Conservation (phyloP, 371 early-diverging fungal genomes). For the Mortierella sp. region DNA sequence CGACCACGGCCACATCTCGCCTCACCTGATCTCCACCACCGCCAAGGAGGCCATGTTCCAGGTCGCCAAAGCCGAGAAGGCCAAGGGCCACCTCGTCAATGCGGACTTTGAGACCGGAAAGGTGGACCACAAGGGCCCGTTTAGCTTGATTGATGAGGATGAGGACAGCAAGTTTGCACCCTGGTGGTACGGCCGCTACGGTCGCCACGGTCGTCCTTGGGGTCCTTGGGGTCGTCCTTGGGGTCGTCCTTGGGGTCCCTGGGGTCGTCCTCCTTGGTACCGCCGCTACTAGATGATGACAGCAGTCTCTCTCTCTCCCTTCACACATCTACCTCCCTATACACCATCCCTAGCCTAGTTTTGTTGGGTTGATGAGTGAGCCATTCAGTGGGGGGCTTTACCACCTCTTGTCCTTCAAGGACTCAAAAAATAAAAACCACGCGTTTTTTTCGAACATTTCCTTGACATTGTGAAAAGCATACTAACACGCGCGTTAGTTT, state of each 20-base stretch:
- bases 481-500: no score
- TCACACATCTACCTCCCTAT: background rate
- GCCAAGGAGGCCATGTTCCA: slow-evolving; percentile 38
- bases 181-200: slow-evolving; percentile 15
- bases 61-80: slow-evolving; percentile 39
- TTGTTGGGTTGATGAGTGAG: background rate
- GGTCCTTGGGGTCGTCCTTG: slow-evolving; percentile 4
- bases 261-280: no score
- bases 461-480: no score
- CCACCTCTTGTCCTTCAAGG: background rate
- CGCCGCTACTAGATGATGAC: background rate
- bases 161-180: slow-evolving; percentile 10
- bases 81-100: slow-evolving; percentile 24
- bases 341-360: background rate
- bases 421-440: no score
- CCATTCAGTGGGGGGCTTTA: no score
- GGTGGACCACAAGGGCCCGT: background rate
- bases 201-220: background rate
- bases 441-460: no score
- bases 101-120: slow-evolving; percentile 23
- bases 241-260: no score
- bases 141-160: slow-evolving; percentile 7
- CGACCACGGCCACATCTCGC: slow-evolving; percentile 39
- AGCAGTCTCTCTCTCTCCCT: background rate
- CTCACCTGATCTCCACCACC: slow-evolving; percentile 36